A percentile compares a stretch with the other conserved stretches of the same genome.
These are phyloP conservation scores for Calonectria pseudoreteaudii DNA, from an alignment of 2,329 filamentous ascomycete species.

Conservation along the genomic window DNA sequence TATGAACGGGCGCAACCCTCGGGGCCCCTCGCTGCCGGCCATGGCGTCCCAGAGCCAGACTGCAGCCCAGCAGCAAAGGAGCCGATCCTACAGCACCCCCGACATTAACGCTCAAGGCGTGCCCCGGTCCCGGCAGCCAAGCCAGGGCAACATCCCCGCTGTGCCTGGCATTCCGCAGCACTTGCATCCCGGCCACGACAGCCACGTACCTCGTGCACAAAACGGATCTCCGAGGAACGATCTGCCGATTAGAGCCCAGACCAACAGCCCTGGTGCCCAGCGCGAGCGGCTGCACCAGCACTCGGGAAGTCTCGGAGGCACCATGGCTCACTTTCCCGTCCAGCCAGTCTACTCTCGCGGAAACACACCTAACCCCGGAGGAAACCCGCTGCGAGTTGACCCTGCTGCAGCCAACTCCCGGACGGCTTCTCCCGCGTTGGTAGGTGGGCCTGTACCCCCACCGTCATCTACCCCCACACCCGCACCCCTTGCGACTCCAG, in stretches of 20 bases:
- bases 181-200: conserved; percentile 70
- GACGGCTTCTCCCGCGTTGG: conserved; percentile 61
- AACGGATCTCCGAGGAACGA: conserved; percentile 81
- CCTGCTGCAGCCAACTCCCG: conserved; percentile 53
- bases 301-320: conserved; percentile 62
- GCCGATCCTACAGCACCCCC: conserved; percentile 93
- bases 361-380: conserved; percentile 53
- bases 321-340: conserved; percentile 67
- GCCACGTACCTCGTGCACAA: conserved; percentile 80
- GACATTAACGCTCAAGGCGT: conserved; percentile 83
- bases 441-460: conserved; percentile 47
- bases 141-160: conserved; percentile 70
- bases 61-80: conserved; percentile 75
- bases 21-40: conserved; percentile 83
- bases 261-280: conserved; percentile 77
- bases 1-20: conserved; percentile 72
- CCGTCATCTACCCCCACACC: conserved; percentile 42
- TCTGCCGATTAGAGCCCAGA: conserved; percentile 75
- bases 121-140: conserved; percentile 67
- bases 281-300: conserved; percentile 67
- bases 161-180: conserved; percentile 84
- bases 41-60: conserved; percentile 70
- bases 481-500: conserved; percentile 48
- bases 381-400: conserved; percentile 53
- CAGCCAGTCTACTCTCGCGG: conserved; percentile 66